Conservation (phyloP, 345 rosid genomes). For the Camelina sativa region DNA sequence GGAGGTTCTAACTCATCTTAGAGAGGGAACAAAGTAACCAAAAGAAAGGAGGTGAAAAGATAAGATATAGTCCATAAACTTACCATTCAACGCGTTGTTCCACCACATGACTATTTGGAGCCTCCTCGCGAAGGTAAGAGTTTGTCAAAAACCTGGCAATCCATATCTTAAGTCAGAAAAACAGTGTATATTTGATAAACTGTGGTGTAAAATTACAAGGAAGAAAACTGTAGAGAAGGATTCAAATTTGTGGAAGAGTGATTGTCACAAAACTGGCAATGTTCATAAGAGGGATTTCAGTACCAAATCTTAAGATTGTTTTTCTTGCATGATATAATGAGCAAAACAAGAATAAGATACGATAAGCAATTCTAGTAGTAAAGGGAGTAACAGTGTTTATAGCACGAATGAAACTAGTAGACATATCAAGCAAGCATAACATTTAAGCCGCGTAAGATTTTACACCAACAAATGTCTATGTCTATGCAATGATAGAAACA, state of each 20-base stretch:
- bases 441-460: not conserved
- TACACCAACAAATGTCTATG: conserved; percentile 10
- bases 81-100: conserved; percentile 99
- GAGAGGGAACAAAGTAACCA: not conserved
- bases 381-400: not conserved
- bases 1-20: conserved; percentile 1
- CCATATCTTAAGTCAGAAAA: conserved; percentile 33
- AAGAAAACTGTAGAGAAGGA: conserved; percentile 6
- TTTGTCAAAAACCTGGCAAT: conserved; percentile 85
- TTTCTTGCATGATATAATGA: not conserved
- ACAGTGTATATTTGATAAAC: conserved; percentile 4
- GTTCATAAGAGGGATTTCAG: not conserved
- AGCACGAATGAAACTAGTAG: not conserved
- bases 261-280: conserved; percentile 23
- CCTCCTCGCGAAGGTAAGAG: conserved; percentile 94
- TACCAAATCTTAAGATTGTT: not conserved
- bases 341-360: conserved; percentile 1
- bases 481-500: conserved; percentile 9
- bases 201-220: not conserved
- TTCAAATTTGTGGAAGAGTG: not conserved
- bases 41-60: conserved; percentile 11
- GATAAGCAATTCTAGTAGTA: not conserved
- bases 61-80: conserved; percentile 46
- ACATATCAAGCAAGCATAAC: not conserved
- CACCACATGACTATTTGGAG: conserved; percentile 96